Conservation (phyloP, 2,329 filamentous ascomycete genomes). For the Dactylella cylindrospora region DNA sequence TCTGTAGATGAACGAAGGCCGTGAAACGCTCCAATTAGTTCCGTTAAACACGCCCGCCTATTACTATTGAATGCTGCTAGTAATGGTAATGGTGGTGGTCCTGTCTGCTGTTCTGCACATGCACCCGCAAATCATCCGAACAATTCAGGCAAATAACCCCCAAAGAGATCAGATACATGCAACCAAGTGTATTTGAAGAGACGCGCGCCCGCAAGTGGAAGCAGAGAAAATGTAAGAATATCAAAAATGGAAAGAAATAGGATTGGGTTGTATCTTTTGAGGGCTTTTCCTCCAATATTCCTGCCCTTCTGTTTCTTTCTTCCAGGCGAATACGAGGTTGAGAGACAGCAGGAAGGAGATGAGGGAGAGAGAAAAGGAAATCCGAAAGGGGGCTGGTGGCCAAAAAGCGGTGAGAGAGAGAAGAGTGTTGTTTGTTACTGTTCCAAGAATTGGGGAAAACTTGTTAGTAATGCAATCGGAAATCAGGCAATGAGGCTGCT, state of each 20-base stretch:
- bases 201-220: conserved; percentile 1
- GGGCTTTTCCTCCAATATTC: too few species aligned
- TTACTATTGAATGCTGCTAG: not conserved
- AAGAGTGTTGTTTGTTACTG: too few species aligned
- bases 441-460: too few species aligned
- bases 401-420: too few species aligned
- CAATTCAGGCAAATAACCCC: conserved; percentile 31
- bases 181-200: conserved; percentile 1
- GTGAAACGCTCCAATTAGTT: not conserved
- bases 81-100: too few species aligned
- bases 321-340: conserved; percentile 34
- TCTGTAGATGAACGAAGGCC: not conserved
- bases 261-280: too few species aligned
- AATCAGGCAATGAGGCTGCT: too few species aligned
- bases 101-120: too few species aligned
- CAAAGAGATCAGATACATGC: conserved; percentile 7
- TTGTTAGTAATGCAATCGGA: too few species aligned
- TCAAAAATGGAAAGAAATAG: too few species aligned
- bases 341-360: not conserved
- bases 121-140: too few species aligned
- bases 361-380: not conserved
- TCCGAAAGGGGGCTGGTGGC: conserved; percentile 33
- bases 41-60: not conserved
- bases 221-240: too few species aligned
- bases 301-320: conserved; percentile 8